Conservation (phyloP, 179 eudicot species). For the Actinidia polygama region DNA sequence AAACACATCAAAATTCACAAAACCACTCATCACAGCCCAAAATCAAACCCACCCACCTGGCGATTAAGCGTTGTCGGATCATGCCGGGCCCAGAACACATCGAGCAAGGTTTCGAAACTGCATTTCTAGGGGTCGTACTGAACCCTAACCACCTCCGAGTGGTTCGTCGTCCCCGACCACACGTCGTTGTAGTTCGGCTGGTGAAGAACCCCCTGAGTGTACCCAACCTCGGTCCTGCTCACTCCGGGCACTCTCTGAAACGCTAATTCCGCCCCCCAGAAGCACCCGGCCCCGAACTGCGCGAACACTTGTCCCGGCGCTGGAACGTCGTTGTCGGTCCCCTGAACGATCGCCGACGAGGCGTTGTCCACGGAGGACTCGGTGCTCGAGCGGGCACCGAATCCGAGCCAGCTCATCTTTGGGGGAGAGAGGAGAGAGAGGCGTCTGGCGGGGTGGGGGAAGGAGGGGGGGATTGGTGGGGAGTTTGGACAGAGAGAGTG, state of each 20-base stretch:
- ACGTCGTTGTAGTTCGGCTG: constrained; percentile 55
- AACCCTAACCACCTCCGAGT: constrained; percentile 70
- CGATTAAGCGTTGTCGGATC: constrained; percentile 77
- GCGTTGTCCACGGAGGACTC: constrained; percentile 39
- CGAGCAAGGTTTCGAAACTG: constrained; percentile 45
- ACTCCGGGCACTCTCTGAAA: constrained; percentile 73
- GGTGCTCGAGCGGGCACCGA: constrained; percentile 52
- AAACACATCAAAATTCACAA: background rate
- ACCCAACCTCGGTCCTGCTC: constrained; percentile 66
- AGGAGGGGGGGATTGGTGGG: constrained; percentile 17
- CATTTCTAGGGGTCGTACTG: constrained; percentile 61
- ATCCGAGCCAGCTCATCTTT: constrained; percentile 61
- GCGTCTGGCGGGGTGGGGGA: constrained; percentile 17
- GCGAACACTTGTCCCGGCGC: constrained; percentile 56
- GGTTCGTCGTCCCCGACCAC: constrained; percentile 60
- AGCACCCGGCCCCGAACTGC: constrained; percentile 69
- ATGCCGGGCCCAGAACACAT: constrained; percentile 62
- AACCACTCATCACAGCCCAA: background rate
- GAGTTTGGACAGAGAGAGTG: constrained; percentile 24
- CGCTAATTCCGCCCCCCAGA: constrained; percentile 73
- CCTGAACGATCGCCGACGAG: constrained; percentile 50
- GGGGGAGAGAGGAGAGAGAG: constrained; percentile 22
- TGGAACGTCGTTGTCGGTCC: constrained; percentile 56
- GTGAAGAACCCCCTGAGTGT: constrained; percentile 50
- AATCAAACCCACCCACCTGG: constrained; percentile 37